Conservation (phyloP, 179 eudicot species). For the Actinidia polygama region DNA sequence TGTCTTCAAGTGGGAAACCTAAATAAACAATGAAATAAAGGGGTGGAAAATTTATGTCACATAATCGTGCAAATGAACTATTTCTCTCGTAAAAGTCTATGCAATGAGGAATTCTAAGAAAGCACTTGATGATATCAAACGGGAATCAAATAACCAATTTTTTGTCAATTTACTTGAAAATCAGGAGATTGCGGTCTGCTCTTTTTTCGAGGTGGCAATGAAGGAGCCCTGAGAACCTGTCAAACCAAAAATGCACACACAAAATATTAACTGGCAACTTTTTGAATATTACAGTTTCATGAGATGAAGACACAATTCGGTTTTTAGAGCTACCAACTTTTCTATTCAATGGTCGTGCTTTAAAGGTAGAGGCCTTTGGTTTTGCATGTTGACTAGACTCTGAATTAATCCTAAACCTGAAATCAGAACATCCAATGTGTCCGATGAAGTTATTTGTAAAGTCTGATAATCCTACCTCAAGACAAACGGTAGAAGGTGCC, state of each 20-base stretch:
- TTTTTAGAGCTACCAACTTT: constrained; percentile 48
- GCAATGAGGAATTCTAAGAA: background rate
- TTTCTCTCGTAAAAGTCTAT: background rate
- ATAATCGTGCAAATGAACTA: background rate
- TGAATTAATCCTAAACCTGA: constrained; percentile 52
- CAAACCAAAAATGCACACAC: background rate
- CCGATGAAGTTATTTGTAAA: background rate
- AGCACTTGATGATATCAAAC: background rate
- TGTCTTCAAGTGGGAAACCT: constrained; percentile 46
- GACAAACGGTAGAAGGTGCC: background rate
- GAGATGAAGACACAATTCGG: background rate
- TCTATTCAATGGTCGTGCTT: constrained; percentile 51
- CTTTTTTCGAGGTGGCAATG: constrained; percentile 38
- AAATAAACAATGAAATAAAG: background rate
- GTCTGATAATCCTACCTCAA: background rate
- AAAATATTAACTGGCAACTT: constrained; percentile 7
- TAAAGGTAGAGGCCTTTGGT: constrained; percentile 29
- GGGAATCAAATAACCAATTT: background rate
- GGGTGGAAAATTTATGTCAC: background rate
- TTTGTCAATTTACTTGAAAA: constrained; percentile 43
- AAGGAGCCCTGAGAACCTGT: constrained; percentile 49
- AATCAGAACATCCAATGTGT: constrained; percentile 15
- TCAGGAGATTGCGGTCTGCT: constrained; percentile 41
- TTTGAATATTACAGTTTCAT: background rate
- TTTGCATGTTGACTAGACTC: constrained; percentile 37